phyloP scores from a whole-genome alignment of 75 land plant species.

The Selaginella moellendorffii region DNA sequence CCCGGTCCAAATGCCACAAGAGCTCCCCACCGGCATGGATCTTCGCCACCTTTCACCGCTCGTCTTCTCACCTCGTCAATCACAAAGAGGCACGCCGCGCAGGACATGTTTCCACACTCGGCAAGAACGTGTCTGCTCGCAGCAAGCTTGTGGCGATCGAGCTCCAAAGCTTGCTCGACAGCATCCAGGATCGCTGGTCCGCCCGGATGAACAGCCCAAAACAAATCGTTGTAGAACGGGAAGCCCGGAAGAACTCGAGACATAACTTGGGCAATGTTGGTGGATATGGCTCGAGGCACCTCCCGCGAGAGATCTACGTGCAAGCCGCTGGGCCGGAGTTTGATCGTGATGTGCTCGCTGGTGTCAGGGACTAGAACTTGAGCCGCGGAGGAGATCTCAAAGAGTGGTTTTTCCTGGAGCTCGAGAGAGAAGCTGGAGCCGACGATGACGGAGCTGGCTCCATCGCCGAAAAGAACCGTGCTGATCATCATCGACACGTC shows the following conservation, averaged over 20 bases:
- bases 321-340: background rate
- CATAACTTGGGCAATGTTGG: background rate
- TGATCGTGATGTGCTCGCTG: background rate
- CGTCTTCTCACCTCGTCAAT: conserved; percentile 9
- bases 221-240: conserved; percentile 26
- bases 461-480: conserved; percentile 13
- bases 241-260: conserved; percentile 8
- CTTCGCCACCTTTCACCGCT: background rate
- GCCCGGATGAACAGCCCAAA: conserved; percentile 43
- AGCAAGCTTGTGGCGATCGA: conserved; percentile 23
- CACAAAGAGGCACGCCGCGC: conserved; percentile 17
- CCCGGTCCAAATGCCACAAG: conserved; percentile 13
- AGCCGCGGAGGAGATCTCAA: conserved; percentile 9
- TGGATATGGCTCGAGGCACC: background rate
- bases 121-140: conserved; percentile 32
- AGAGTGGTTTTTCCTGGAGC: conserved; percentile 13
- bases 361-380: conserved; percentile 9
- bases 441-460: conserved; percentile 16
- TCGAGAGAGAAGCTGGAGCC: conserved; percentile 8
- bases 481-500: conserved; percentile 8
- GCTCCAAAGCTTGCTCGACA: conserved; percentile 20
- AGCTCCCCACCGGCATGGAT: conserved; percentile 10
- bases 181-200: conserved; percentile 34
- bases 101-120: conserved; percentile 39
- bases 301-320: background rate